Conservation (phyloP, 257 asterid genomes). For the Perilla frutescens region DNA sequence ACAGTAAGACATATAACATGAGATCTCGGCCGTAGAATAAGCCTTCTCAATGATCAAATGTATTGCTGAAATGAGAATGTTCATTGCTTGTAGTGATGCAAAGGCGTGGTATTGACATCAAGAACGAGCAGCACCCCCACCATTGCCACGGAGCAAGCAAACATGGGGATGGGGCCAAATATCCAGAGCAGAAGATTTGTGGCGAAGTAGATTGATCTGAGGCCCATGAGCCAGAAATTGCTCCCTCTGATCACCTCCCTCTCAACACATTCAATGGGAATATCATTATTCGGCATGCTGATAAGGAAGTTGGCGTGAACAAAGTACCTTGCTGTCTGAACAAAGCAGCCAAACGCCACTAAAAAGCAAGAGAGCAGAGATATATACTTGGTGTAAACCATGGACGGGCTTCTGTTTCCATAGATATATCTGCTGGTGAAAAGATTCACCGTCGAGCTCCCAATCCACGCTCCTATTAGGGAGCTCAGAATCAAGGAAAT, state of each 20-base stretch:
- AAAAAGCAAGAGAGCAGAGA: conserved; percentile 63
- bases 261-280: conserved; percentile 41
- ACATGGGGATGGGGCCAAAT: conserved; percentile 79
- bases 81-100: conserved; percentile 41
- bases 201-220: conserved; percentile 58
- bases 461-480: conserved; percentile 68
- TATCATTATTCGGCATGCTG: conserved; percentile 62
- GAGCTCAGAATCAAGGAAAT: conserved; percentile 58
- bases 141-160: conserved; percentile 52
- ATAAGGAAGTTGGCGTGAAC: conserved; percentile 62
- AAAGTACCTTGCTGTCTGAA: conserved; percentile 52
- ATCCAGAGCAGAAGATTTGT: conserved; percentile 59
- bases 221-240: conserved; percentile 57
- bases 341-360: conserved; percentile 63
- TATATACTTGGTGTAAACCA: conserved; percentile 52
- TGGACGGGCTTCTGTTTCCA: conserved; percentile 52
- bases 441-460: conserved; percentile 45
- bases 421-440: conserved; percentile 52
- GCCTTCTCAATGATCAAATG: too few species aligned
- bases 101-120: conserved; percentile 51
- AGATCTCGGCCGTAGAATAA: not conserved
- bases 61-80: not conserved
- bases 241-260: conserved; percentile 63
- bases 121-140: conserved; percentile 47
- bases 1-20: not conserved